Evolutionary conservation across 352 stramenopile genomes (phyloP).

Genomic region (Thalassiosira hispida): DNA sequence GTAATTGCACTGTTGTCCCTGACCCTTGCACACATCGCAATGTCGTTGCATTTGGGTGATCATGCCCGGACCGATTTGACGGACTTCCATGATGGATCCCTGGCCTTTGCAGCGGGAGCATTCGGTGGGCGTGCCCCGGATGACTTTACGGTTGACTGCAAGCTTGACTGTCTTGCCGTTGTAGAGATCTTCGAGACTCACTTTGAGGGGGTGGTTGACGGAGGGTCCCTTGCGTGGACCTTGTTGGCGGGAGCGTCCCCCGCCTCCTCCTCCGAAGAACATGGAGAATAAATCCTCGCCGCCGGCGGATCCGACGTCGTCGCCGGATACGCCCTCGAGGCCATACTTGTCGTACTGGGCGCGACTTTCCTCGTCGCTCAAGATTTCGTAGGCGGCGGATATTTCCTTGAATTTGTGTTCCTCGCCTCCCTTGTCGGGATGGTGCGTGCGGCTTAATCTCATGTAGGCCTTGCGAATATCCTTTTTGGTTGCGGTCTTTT

Average conservation of each 20-base stretch:
- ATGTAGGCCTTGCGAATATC: conserved; percentile 89
- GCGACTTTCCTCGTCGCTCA: conserved; percentile 90
- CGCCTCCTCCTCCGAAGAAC: conserved; percentile 92
- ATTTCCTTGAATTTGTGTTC: conserved; percentile 91
- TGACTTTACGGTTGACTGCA: conserved; percentile 95
- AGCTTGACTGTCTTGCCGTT: conserved; percentile 99
- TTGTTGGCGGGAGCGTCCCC: conserved; percentile 48
- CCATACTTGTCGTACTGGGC: conserved; percentile 92
- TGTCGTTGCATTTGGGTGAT: conserved; percentile 96
- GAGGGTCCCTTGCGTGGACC: conserved; percentile 95
- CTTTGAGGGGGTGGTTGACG: conserved; percentile 93
- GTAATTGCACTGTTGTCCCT: conserved; percentile 92
- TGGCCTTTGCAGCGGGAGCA: conserved; percentile 95
- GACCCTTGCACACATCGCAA: conserved; percentile 92
- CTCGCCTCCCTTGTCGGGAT: conserved; percentile 98
- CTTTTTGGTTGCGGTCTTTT: conserved; percentile 82
- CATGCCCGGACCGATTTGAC: conserved; percentile 97
- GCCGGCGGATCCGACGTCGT: conserved; percentile 61
- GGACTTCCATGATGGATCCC: conserved; percentile 93
- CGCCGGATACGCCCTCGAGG: conserved; percentile 95
- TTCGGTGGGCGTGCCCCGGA: conserved; percentile 91
- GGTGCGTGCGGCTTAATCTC: conserved; percentile 89
- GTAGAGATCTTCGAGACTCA: conserved; percentile 98
- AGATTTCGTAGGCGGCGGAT: conserved; percentile 92
- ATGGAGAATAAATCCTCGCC: conserved; percentile 95